Evolutionary conservation across 441 rosid genomes (phyloP).

Genomic region (Populus hybrid): DNA sequence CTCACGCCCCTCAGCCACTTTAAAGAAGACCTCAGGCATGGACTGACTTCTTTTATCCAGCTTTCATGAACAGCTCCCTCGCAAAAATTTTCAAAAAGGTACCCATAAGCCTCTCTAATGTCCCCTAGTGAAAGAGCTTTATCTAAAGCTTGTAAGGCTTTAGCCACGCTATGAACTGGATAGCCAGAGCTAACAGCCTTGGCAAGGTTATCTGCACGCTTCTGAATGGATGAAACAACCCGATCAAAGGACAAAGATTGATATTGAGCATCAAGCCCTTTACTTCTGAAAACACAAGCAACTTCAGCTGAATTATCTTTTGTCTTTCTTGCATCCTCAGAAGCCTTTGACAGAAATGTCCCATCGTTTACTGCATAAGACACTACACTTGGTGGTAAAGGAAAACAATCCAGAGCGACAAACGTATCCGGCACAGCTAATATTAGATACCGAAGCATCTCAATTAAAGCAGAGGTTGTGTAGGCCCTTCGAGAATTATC

Average conservation of each 20-base stretch:
- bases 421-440: conserved; percentile 95
- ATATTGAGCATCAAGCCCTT: conserved; percentile 67
- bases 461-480: conserved; percentile 79
- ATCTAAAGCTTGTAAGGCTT: conserved; percentile 92
- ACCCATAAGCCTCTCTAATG: conserved; percentile 57
- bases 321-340: conserved; percentile 61
- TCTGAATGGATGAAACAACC: conserved; percentile 72
- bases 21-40: conserved; percentile 80
- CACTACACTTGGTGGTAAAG: conserved; percentile 76
- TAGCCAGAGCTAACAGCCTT: conserved; percentile 70
- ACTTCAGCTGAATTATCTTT: conserved; percentile 52
- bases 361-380: conserved; percentile 76
- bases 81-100: conserved; percentile 78
- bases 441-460: conserved; percentile 92
- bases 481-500: conserved; percentile 98
- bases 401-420: conserved; percentile 95
- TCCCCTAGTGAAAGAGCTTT: conserved; percentile 81
- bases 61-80: conserved; percentile 71
- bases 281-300: conserved; percentile 53
- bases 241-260: conserved; percentile 68
- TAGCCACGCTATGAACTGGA: conserved; percentile 68
- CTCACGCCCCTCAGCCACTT: conserved; percentile 80
- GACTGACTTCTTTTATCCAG: conserved; percentile 88
- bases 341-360: conserved; percentile 60
- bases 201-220: conserved; percentile 72